These are phyloP conservation scores for Wickerhamiella cacticola DNA, from an alignment of 805 yeast species.

Conservation along the genomic window DNA sequence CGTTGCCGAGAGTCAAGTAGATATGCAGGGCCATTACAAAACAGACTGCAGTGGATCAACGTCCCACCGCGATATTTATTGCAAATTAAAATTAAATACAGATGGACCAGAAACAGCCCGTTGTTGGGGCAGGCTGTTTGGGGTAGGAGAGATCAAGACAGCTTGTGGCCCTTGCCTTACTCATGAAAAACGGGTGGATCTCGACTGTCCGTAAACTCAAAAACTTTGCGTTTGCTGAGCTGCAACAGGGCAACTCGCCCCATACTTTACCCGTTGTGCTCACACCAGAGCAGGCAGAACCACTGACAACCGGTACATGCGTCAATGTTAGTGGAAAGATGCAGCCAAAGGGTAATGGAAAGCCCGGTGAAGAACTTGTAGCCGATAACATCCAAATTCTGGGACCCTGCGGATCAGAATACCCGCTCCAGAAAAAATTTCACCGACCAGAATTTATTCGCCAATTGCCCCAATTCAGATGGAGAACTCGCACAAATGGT, in stretches of 20 bases:
- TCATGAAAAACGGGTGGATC: slow-evolving; percentile 50
- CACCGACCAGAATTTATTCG: slow-evolving; percentile 59
- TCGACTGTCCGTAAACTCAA: slow-evolving; percentile 60
- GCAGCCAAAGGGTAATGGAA: slow-evolving; percentile 34
- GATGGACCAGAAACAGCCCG: too few relatives aligned
- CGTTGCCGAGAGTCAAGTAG: too few relatives aligned
- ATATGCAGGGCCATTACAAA: too few relatives aligned
- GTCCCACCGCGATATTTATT: too few relatives aligned
- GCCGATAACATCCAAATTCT: slow-evolving; percentile 34
- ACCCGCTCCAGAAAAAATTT: slow-evolving; percentile 74
- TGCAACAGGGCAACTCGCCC: slow-evolving; percentile 63
- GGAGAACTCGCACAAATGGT: slow-evolving; percentile 54
- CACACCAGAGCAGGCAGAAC: slow-evolving; percentile 24
- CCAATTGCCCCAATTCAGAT: slow-evolving; percentile 62
- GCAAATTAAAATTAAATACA: too few relatives aligned
- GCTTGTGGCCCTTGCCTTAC: too few relatives aligned
- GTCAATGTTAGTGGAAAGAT: slow-evolving; percentile 36
- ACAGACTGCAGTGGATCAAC: too few relatives aligned
- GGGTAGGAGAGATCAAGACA: too few relatives aligned
- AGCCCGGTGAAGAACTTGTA: slow-evolving; percentile 39
- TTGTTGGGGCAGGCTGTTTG: too few relatives aligned
- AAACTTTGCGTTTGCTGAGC: slow-evolving; percentile 65
- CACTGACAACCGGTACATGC: slow-evolving; percentile 36
- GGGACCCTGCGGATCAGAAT: slow-evolving; percentile 51
- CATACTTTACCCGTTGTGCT: slow-evolving; percentile 44